phyloP scores from a whole-genome alignment of 2,329 filamentous ascomycete species.

The Didymella glomerata region DNA sequence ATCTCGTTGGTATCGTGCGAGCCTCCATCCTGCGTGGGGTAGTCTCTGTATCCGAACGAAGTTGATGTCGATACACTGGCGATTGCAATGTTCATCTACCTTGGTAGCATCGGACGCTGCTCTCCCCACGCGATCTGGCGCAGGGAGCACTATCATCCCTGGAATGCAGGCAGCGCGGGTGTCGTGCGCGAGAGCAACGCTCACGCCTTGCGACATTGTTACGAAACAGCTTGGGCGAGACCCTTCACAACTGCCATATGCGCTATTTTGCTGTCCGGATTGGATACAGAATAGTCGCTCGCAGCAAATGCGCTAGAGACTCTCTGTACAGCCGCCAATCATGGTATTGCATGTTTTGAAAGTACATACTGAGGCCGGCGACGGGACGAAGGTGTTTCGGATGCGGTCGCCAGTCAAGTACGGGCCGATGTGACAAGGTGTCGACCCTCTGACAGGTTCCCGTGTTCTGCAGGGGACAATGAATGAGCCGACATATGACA shows the following conservation, averaged over 20 bases:
- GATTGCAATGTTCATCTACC: neutral
- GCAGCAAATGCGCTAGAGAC: neutral
- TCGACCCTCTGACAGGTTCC: conserved; percentile 4
- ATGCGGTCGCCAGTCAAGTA: conserved; percentile 6
- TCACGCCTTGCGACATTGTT: neutral
- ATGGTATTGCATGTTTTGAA: neutral
- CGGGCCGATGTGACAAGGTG: conserved; percentile 11
- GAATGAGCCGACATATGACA: neutral
- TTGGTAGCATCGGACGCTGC: neutral
- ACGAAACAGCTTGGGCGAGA: neutral
- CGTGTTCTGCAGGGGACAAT: conserved; percentile 5
- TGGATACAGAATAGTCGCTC: neutral
- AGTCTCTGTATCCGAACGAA: no score
- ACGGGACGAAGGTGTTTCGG: conserved; percentile 7
- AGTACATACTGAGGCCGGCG: neutral
- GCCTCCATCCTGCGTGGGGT: neutral
- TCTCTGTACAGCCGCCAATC: neutral
- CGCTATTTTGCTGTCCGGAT: no score
- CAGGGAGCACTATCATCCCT: neutral
- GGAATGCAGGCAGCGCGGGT: conserved; percentile 1
- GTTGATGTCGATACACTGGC: neutral
- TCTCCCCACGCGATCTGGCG: neutral
- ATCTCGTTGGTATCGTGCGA: neutral
- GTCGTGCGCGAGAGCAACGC: neutral
- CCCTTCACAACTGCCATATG: no score